Conservation (phyloP, 1,284 basidiomycete genomes). For the Marasmius oreades region DNA sequence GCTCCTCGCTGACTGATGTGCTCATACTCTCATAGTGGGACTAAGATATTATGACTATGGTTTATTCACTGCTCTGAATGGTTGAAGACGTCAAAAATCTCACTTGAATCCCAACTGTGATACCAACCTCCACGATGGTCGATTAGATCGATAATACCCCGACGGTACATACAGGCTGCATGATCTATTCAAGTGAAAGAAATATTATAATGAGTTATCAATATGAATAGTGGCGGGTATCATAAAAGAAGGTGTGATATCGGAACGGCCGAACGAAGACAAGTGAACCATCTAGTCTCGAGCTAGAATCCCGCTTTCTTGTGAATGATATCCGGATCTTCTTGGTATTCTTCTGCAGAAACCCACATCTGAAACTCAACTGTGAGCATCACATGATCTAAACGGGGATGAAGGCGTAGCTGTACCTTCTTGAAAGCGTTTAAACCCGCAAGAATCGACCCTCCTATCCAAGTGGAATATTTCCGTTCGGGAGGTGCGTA, state of each 20-base stretch:
- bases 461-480: constrained; percentile 99
- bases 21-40: neutral
- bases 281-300: constrained; percentile 14
- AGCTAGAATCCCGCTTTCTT: constrained; percentile 77
- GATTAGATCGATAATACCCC: neutral
- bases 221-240: constrained; percentile 22
- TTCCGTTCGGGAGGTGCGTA: constrained; percentile 99
- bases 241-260: constrained; percentile 18
- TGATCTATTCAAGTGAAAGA: neutral
- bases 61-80: too few relatives aligned
- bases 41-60: neutral
- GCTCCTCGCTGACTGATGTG: neutral
- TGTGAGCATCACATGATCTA: neutral
- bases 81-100: too few relatives aligned
- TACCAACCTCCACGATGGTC: neutral
- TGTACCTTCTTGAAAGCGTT: constrained; percentile 96
- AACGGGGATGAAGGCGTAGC: neutral
- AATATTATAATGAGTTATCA: neutral
- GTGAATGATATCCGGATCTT: constrained; percentile 98
- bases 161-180: neutral
- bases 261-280: constrained; percentile 14
- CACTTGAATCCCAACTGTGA: neutral
- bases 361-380: constrained; percentile 88
- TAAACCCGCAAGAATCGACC: constrained; percentile 91
- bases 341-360: constrained; percentile 98